phyloP scores from a whole-genome alignment of 345 rosid genomes.

The Abelmoschus esculentus region DNA sequence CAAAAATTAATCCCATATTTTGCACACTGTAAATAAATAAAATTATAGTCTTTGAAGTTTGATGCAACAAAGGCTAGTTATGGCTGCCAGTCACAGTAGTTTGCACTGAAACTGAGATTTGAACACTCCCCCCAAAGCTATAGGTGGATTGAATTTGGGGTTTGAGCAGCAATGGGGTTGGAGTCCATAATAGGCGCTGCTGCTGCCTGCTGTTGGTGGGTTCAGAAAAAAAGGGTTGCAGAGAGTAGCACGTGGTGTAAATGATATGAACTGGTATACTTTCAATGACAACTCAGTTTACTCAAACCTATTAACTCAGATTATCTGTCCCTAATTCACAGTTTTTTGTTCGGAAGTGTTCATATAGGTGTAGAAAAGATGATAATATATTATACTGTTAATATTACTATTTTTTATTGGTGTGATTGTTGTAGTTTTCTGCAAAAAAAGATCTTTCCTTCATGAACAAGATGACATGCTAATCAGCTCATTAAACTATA shows the following conservation, averaged over 20 bases:
- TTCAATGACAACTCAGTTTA: not conserved
- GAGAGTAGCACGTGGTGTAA: constrained; percentile 8
- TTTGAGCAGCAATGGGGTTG: not conserved
- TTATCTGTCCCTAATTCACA: not conserved
- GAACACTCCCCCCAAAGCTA: constrained; percentile 8
- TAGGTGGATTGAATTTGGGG: not conserved
- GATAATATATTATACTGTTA: too few species aligned
- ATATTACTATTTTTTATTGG: too few species aligned
- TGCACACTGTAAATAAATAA: not conserved
- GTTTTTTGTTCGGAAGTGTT: too few species aligned
- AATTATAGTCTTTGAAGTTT: not conserved
- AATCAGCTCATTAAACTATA: not conserved
- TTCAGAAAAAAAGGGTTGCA: too few species aligned
- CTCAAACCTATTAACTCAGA: not conserved
- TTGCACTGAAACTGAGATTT: constrained; percentile 14
- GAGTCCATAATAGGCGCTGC: not conserved
- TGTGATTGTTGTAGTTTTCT: too few species aligned
- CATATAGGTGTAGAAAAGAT: too few species aligned
- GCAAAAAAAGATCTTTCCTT: too few species aligned
- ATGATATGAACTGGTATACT: not conserved
- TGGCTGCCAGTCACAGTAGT: not conserved
- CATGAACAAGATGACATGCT: not conserved
- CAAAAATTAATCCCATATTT: not conserved
- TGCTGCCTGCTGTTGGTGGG: too few species aligned
- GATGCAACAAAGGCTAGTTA: not conserved